Evolutionary conservation across 768 basidiomycete genomes (phyloP), one percentile per base, ranked within the genome.

Genomic region (Strobilomyces confusus): DNA sequence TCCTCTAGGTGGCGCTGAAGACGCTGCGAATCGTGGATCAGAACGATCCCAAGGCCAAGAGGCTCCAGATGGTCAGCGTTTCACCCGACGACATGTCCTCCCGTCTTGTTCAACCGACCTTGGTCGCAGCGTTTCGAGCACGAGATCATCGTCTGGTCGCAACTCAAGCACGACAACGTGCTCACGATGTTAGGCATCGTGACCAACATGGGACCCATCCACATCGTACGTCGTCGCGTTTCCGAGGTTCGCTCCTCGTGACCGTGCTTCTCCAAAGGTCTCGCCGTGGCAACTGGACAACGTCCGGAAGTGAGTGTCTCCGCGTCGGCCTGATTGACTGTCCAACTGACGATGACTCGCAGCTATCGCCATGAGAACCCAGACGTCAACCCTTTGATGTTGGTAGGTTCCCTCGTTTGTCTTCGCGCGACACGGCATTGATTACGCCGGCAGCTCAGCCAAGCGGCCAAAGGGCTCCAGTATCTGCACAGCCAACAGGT

Each of bases 201-300:
- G 3, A 80, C 79, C 6, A 72, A 81, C 54, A 70, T 78, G 52
- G 80, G 79, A 0, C 74, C 76, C 40, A 69, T 83, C 44, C 74
- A 82, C 58, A 80, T 79, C 63, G 81, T 73, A 60, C 14, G 66
- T 38, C 26, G 5, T 9, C 14, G 30, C 9, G 9, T 42, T 51
- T 0, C 30, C 9, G 19, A 34, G 47, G 49, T 51, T 17, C 9
- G 30, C 50, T 5, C 3, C 7, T 29, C 29, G 5, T 33, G 36
- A 53, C 37, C 48, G n/a, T 14, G 23, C 32, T 44, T 48, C 20
- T 40, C 34, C 25, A 33, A 45, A 82, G 81, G 80, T 84, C 30
- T 82, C 82, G 11, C 80, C 82, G 6, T 84, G 83, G 83, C 81
- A 82, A 68, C 72, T 75, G 33, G 76, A 81, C 58, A 81, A 83